A percentile compares a stretch with the other conserved stretches of the same genome.
Evolutionary conservation across 805 yeast species (phyloP).

Genomic region (Kuraishia piskuri): DNA sequence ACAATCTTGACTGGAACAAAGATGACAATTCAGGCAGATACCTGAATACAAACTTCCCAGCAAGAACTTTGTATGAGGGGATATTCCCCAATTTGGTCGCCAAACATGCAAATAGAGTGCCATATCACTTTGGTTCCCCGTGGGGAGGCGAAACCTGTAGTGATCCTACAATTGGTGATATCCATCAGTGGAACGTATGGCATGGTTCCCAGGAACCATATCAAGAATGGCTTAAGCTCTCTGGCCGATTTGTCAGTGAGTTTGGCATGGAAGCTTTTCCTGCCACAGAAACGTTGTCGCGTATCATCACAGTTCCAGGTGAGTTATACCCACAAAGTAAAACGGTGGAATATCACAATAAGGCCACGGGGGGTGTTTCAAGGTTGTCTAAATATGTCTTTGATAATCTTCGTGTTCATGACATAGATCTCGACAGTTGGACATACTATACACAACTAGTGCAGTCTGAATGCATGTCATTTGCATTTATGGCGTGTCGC

Average conservation of each 20-base stretch:
- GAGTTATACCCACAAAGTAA: constrained; percentile 36
- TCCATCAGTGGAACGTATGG: constrained; percentile 53
- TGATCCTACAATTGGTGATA: constrained; percentile 36
- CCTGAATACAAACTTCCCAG: constrained; percentile 31
- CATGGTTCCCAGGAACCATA: constrained; percentile 42
- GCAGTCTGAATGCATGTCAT: constrained; percentile 41
- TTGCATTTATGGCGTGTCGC: constrained; percentile 21
- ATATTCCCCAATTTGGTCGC: constrained; percentile 27
- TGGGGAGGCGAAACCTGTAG: constrained; percentile 30
- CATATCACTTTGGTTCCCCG: constrained; percentile 42
- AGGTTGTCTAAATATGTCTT: constrained; percentile 36
- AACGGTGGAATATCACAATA: constrained; percentile 37
- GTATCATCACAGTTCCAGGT: constrained; percentile 25
- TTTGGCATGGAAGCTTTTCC: constrained; percentile 48
- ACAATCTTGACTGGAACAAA: constrained; percentile 20
- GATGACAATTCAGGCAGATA: constrained; percentile 19
- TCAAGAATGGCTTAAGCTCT: constrained; percentile 37
- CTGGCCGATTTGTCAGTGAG: constrained; percentile 43
- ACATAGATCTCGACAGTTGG: constrained; percentile 31
- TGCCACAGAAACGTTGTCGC: constrained; percentile 21
- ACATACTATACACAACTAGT: constrained; percentile 43
- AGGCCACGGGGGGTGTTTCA: constrained; percentile 38
- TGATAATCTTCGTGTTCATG: constrained; percentile 26
- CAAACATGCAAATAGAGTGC: constrained; percentile 16
- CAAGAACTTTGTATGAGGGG: constrained; percentile 31